These are phyloP conservation scores for Solanum peruvianum DNA, from an alignment of 257 asterid species.

Conservation along the genomic window DNA sequence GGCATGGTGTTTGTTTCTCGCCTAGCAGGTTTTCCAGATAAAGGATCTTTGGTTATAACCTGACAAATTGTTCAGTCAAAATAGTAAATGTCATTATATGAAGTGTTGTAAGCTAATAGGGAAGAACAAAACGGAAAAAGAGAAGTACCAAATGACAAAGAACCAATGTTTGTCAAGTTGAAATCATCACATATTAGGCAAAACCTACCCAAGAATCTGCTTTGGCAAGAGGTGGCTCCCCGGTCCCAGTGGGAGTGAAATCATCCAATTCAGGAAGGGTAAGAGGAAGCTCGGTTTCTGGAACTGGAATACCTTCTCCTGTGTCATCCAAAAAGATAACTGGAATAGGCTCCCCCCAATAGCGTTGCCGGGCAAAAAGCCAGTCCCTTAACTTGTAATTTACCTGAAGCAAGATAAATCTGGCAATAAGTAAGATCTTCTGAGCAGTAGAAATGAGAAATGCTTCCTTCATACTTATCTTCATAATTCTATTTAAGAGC, in stretches of 20 bases:
- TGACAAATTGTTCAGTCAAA: conserved; percentile 16
- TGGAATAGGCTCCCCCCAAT: conserved; percentile 99
- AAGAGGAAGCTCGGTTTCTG: conserved; percentile 88
- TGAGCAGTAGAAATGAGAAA: not conserved
- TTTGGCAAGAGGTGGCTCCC: conserved; percentile 94
- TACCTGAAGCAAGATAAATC: conserved; percentile 38
- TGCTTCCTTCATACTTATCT: not conserved
- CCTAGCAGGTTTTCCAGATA: conserved; percentile 55
- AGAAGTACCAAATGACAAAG: not conserved
- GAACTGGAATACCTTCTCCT: conserved; percentile 64
- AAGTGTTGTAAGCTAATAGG: too few species aligned
- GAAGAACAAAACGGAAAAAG: not conserved
- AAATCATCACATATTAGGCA: not conserved
- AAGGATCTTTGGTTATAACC: conserved; percentile 62
- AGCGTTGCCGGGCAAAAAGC: conserved; percentile 97
- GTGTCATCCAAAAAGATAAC: conserved; percentile 56
- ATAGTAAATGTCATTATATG: not conserved
- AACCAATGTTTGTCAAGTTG: not conserved
- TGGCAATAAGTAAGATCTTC: not conserved
- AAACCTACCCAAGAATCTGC: conserved; percentile 80
- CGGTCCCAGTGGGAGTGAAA: conserved; percentile 94
- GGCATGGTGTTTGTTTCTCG: conserved; percentile 99
- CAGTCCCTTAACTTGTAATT: conserved; percentile 92
- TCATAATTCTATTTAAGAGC: not conserved
- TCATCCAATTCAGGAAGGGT: conserved; percentile 93